phyloP scores from a whole-genome alignment of 768 basidiomycete species.

The Amanita polypyramis region DNA sequence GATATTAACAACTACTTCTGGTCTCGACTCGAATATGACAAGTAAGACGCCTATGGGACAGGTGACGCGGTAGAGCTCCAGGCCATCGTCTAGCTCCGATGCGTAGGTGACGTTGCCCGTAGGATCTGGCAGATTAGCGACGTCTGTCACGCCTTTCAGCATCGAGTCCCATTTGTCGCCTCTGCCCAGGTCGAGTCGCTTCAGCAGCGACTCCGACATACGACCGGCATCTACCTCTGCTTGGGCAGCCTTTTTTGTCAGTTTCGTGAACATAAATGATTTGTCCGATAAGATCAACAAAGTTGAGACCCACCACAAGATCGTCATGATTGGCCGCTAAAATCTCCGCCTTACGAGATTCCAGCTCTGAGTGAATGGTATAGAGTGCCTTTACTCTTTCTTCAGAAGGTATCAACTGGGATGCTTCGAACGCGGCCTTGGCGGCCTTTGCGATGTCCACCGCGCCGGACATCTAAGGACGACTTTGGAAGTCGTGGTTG shows the following conservation, averaged over 20 bases:
- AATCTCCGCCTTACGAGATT: slow-evolving; percentile 53
- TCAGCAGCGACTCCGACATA: slow-evolving; percentile 77
- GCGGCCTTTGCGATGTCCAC: slow-evolving; percentile 67
- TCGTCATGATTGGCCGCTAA: slow-evolving; percentile 76
- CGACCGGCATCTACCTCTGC: slow-evolving; percentile 71
- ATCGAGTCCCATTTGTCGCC: slow-evolving; percentile 92
- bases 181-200: slow-evolving; percentile 68
- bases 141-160: slow-evolving; percentile 83
- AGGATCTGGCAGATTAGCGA: slow-evolving; percentile 78
- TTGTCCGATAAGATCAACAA: background rate
- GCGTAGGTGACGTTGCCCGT: slow-evolving; percentile 84
- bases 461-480: slow-evolving; percentile 16
- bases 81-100: slow-evolving; percentile 72
- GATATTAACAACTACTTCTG: slow-evolving; percentile 97
- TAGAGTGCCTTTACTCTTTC: slow-evolving; percentile 67
- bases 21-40: slow-evolving; percentile 95
- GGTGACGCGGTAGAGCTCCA: slow-evolving; percentile 88
- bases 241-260: slow-evolving; percentile 55
- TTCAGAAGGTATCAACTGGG: slow-evolving; percentile 63
- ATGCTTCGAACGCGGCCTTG: slow-evolving; percentile 76
- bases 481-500: slow-evolving; percentile 5
- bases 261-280: background rate
- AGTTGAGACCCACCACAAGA: slow-evolving; percentile 42
- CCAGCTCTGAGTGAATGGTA: slow-evolving; percentile 59
- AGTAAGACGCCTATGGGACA: slow-evolving; percentile 95